Percentiles rank a stretch among this genome's conserved stretches.
These are phyloP conservation scores for Aureobasidium lini DNA, from an alignment of 2,329 filamentous ascomycete species.

Conservation along the genomic window DNA sequence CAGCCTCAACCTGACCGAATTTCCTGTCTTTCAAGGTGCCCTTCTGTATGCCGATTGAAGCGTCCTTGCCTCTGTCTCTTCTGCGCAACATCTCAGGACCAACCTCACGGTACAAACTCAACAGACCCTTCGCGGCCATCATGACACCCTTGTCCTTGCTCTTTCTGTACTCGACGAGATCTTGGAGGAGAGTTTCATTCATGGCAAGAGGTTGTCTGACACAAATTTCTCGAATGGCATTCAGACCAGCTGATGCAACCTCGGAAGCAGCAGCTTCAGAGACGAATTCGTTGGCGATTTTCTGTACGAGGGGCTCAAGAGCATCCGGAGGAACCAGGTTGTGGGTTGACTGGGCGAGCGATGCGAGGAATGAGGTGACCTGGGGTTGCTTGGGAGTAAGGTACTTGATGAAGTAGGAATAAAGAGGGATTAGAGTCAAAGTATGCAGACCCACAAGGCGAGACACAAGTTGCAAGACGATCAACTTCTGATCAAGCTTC, in stretches of 20 bases:
- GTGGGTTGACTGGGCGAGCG: constrained; percentile 84
- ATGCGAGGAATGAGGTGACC: constrained; percentile 89
- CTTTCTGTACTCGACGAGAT: constrained; percentile 90
- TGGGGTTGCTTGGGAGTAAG: constrained; percentile 80
- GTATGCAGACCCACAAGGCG: constrained; percentile 88
- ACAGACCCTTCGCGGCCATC: constrained; percentile 91
- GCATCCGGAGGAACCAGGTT: constrained; percentile 86
- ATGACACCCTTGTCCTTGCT: constrained; percentile 98
- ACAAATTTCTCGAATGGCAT: constrained; percentile 91
- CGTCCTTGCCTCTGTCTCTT: constrained; percentile 84
- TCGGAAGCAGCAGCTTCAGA: constrained; percentile 88
- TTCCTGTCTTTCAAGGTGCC: constrained; percentile 69
- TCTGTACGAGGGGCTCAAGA: constrained; percentile 81
- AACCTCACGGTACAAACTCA: constrained; percentile 86
- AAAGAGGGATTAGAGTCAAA: constrained; percentile 79
- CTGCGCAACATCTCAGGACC: constrained; percentile 83
- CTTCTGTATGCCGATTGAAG: constrained; percentile 69
- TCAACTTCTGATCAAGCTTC: constrained; percentile 77
- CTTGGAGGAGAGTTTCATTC: constrained; percentile 90
- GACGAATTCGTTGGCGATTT: constrained; percentile 98
- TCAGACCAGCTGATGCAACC: constrained; percentile 84
- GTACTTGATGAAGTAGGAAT: constrained; percentile 91
- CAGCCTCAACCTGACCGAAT: constrained; percentile 74
- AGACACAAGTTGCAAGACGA: constrained; percentile 86
- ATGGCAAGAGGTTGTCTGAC: constrained; percentile 90